These are phyloP conservation scores for Neophaeococcomyces mojaviensis DNA, from an alignment of 2,329 filamentous ascomycete species.

Conservation along the genomic window DNA sequence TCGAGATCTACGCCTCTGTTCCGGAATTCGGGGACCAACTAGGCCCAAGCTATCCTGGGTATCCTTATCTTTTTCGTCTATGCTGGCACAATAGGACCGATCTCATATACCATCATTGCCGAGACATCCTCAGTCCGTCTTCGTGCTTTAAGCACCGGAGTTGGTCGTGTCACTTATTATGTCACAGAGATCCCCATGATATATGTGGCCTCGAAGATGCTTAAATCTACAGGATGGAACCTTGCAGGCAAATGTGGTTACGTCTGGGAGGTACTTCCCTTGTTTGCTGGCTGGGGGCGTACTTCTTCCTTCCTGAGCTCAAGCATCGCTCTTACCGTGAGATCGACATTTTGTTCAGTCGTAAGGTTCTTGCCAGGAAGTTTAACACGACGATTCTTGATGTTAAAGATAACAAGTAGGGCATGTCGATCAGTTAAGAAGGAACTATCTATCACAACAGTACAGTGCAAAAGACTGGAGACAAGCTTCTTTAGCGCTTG, in stretches of 20 bases:
- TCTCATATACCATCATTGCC: constrained; percentile 33
- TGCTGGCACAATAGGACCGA: constrained; percentile 29
- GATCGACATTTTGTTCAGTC: constrained; percentile 39
- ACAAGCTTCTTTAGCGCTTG: no score
- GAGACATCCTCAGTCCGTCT: constrained; percentile 34
- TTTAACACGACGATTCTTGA: no score
- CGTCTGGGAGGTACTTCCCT: constrained; percentile 27
- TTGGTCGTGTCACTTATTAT: constrained; percentile 36
- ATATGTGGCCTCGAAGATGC: constrained; percentile 33
- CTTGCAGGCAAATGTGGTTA: constrained; percentile 41
- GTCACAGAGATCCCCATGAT: constrained; percentile 37
- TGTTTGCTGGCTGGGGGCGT: constrained; percentile 36
- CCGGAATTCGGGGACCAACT: constrained; percentile 30
- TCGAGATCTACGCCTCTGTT: constrained; percentile 24
- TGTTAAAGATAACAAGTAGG: no score
- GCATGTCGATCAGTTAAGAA: no score
- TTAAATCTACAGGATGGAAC: constrained; percentile 34
- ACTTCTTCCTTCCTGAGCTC: constrained; percentile 39
- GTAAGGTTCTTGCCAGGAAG: constrained; percentile 36
- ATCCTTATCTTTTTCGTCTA: constrained; percentile 35
- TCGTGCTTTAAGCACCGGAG: constrained; percentile 31
- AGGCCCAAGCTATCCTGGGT: constrained; percentile 32
- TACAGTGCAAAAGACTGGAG: no score
- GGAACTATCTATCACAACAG: no score
- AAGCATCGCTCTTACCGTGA: constrained; percentile 42